Base-by-base conservation (phyloP, 140 eudicot genomes). In the Stevia rebaudiana region DNA sequence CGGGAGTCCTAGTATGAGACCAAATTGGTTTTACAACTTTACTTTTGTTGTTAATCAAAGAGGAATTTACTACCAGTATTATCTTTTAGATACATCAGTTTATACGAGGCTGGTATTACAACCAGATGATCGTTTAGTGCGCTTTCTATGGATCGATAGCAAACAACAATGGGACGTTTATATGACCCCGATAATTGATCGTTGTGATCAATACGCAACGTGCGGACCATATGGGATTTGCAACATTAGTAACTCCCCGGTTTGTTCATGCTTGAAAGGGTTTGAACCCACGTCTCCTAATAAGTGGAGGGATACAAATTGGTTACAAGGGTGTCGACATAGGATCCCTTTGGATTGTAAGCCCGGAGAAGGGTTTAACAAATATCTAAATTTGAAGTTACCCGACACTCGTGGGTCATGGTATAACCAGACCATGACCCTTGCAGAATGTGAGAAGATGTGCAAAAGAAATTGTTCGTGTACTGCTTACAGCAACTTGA, bases 191-290 rank as follows among this genome's bases (percentile, higher is more conserved):
- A 2, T 28, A 28, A 28, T 4, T 1, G 33, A 28, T 4, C 33
- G 33, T 4, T 79, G 83, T 58, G 80, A 57, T 4, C 58, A 44
- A 1, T 78, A 78, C 31, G 76, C 36, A 1, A 6, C 57, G 11
- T 78, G 83, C 48, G 83, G 83, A 8, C 23, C 65, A 1, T 63
- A 43, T 6, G 80, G 80, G 5, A 63, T 51, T 35, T 78, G 83
- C 58, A 25, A 68, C 37, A 49, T 64, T 40, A 68, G 63, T 1
- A 40, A 63, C 8, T 62, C 73, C 6, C 76, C 76, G 6, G 17
- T 42, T n/a, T 79, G 83, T 65, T 30, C 35, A 41, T 79, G 83
- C 21, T 13, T 79, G 61, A 52, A 46, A 2, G 77, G 80, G 18
- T 79, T 67, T 69, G 23, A 17, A 7, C 83, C 83, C 2, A 69